phyloP scores from a whole-genome alignment of 345 rosid genomes.

The Syzygium jambos region DNA sequence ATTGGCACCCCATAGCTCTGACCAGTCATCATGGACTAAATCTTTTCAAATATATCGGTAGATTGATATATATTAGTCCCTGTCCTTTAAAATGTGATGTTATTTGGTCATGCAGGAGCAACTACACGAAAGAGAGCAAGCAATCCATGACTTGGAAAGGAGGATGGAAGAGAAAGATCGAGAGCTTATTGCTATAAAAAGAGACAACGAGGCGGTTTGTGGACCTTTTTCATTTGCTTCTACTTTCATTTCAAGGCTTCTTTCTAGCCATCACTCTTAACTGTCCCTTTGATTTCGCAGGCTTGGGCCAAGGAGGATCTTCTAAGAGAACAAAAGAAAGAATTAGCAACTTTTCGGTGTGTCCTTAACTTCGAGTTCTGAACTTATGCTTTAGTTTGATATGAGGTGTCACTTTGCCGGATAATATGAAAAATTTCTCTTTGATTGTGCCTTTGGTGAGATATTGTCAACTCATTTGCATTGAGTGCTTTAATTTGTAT shows the following conservation, averaged over 20 bases:
- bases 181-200: conserved; percentile 76
- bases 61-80: not conserved
- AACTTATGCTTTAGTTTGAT: not conserved
- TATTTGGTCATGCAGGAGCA: conserved; percentile 50
- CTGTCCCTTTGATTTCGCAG: conserved; percentile 22
- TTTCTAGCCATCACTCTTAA: not conserved
- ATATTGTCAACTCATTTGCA: not conserved
- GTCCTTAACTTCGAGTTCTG: not conserved
- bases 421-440: not conserved
- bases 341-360: conserved; percentile 75
- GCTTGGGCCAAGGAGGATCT: conserved; percentile 98
- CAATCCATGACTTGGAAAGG: conserved; percentile 61
- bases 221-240: not conserved
- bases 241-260: not conserved
- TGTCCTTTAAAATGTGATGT: not conserved
- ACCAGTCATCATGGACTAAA: not conserved
- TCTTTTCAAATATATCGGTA: not conserved
- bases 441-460: not conserved
- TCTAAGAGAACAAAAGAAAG: conserved; percentile 83
- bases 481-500: not conserved
- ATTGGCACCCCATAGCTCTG: not conserved
- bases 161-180: conserved; percentile 79
- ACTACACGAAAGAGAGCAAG: conserved; percentile 56
- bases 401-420: not conserved
- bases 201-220: conserved; percentile 85